phyloP scores from a whole-genome alignment of 306 rosid genomes.

The Medicago ruthenica region DNA sequence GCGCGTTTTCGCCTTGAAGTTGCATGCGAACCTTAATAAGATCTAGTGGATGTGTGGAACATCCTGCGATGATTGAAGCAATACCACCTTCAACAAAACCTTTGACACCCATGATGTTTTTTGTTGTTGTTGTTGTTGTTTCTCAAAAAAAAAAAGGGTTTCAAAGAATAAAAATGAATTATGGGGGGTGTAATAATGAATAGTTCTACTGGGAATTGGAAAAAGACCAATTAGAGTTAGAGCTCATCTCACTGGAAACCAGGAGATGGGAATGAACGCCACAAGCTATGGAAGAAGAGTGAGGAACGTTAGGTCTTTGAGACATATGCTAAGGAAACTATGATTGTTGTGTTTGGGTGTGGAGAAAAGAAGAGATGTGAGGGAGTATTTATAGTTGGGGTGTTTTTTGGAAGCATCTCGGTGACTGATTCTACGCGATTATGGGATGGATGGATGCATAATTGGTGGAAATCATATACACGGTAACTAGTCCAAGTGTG shows the following conservation, averaged over 20 bases:
- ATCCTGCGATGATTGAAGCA: slow-evolving; percentile 76
- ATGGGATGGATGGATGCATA: background rate
- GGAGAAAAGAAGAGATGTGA: background rate
- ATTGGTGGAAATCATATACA: background rate
- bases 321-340: slow-evolving; percentile 61
- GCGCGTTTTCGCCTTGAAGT: slow-evolving; percentile 69
- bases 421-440: slow-evolving; percentile 35
- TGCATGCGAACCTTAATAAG: slow-evolving; percentile 87
- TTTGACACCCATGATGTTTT: slow-evolving; percentile 60
- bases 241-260: slow-evolving; percentile 85
- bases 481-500: background rate
- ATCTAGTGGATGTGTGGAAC: slow-evolving; percentile 77
- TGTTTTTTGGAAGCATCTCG: background rate
- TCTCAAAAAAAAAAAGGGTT: background rate
- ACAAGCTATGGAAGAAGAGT: slow-evolving; percentile 70
- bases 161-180: background rate
- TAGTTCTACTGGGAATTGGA: background rate
- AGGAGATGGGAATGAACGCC: slow-evolving; percentile 87
- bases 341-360: background rate
- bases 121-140: background rate
- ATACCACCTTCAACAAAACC: slow-evolving; percentile 82
- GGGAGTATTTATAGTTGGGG: slow-evolving; percentile 37
- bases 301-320: slow-evolving; percentile 72
- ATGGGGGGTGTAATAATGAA: background rate
- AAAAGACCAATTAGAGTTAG: slow-evolving; percentile 62